phyloP scores from a whole-genome alignment of 345 rosid species.

The Arabis alpina region DNA sequence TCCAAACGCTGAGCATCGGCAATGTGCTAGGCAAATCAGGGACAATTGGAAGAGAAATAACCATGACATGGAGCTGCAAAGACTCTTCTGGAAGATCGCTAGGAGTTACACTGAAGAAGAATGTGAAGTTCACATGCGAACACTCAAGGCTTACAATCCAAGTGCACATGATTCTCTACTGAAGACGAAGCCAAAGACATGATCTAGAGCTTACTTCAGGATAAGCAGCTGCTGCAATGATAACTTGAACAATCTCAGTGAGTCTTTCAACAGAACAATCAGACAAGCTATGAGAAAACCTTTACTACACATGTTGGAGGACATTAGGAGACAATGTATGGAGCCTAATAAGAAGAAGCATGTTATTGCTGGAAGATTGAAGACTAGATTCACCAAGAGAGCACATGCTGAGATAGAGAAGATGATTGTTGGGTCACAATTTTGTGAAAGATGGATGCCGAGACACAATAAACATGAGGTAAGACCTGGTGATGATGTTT shows the following conservation, averaged over 20 bases:
- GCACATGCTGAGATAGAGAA: background rate
- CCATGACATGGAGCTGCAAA: background rate
- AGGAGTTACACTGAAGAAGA: background rate
- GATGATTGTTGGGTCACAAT: background rate
- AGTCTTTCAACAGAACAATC: constrained; percentile 7
- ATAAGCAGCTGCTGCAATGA: background rate
- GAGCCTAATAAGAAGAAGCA: background rate
- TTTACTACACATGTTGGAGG: background rate
- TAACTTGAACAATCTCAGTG: background rate
- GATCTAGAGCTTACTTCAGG: constrained; percentile 11
- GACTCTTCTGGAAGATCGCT: constrained; percentile 4
- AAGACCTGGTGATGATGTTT: too few species aligned
- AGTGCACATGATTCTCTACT: background rate
- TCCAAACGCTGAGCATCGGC: too few species aligned
- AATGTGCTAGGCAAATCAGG: too few species aligned
- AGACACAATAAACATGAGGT: too few species aligned
- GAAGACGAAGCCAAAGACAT: background rate
- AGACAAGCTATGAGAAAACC: background rate
- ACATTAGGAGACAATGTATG: background rate
- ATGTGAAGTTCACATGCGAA: background rate
- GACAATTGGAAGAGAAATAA: constrained; percentile 2
- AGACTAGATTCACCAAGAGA: background rate
- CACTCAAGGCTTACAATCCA: background rate
- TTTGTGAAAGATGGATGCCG: background rate
- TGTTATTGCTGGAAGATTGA: background rate